Conservation (phyloP, 2,329 filamentous ascomycete species). For the Drechslera avenae region DNA sequence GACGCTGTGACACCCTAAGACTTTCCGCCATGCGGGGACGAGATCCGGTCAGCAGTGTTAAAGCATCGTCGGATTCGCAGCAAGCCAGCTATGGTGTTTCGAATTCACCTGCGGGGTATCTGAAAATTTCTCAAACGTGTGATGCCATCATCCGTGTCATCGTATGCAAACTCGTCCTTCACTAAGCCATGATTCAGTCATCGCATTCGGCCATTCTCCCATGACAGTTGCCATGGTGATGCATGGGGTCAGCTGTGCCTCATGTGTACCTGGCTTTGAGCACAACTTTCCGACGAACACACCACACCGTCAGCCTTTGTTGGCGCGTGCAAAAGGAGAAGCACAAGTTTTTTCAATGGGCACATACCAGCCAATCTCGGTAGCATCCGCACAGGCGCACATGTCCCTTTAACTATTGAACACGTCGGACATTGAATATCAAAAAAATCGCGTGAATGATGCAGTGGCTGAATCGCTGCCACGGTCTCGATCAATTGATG, state of each 20-base stretch:
- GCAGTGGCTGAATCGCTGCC: neutral
- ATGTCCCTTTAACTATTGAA: constrained; percentile 1
- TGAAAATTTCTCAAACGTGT: neutral
- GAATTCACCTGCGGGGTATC: constrained; percentile 1
- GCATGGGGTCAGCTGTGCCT: constrained; percentile 15
- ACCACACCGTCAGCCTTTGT: neutral
- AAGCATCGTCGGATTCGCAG: neutral
- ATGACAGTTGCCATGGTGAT: constrained; percentile 13
- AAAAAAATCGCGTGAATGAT: neutral
- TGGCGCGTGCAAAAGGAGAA: constrained; percentile 6
- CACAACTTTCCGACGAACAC: constrained; percentile 9
- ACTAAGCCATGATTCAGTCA: neutral
- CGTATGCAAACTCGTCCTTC: neutral
- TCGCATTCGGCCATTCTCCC: too few relatives aligned
- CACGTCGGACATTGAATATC: neutral
- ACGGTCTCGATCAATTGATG: neutral
- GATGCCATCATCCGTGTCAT: neutral
- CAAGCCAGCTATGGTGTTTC: neutral
- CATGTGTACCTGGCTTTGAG: constrained; percentile 14
- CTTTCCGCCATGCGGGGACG: constrained; percentile 10
- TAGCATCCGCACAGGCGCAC: constrained; percentile 10
- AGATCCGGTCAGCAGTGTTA: constrained; percentile 3
- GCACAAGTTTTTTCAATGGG: constrained; percentile 9
- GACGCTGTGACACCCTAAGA: constrained; percentile 13
- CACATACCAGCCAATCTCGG: constrained; percentile 14